Evolutionary conservation across 192 early-diverging fungal species (phyloP), one percentile per base, ranked within the genome.

Genomic region (Backusella liffmaniae): DNA sequence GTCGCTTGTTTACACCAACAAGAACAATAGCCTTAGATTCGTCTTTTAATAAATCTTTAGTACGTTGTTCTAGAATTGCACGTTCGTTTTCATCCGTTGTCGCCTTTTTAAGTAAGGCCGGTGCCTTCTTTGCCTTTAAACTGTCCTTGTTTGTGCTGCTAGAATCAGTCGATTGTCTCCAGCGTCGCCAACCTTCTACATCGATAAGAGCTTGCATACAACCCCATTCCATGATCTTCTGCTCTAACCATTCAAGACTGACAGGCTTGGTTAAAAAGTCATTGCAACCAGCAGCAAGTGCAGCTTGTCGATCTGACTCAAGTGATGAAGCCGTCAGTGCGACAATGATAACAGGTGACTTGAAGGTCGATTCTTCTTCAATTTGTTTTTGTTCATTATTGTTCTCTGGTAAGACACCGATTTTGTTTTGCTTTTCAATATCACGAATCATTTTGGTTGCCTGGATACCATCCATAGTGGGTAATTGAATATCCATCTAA

Each of bases 171-270:
- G 78, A 62, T 21, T 72, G 75, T 56, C 85, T 87, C 89, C 89
- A 88, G 56, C 82, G 79, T 37, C 83, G 80, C 89, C 89, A 91
- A 37, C 86, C 88, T 36, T 94, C 92, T 66, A 94, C 90, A 80
- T 97, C 94, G 62, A 97, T 96, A 23, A 97, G 79, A 0, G 94
- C 93, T 75, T 97, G 95, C 92, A 97, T 97, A 72, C 92, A 91
- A 16, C 94, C 95, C 95, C 95, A 97, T 75, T 97, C 95, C 29
- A 92, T 84, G 74, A 97, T 93, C 85, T 96, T 96, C 37, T 89
- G 86, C 73, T 91, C 90, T 21, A 97, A 83, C 95, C 95, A 97
- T 23, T 87, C 85, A 13, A 95, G 77, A 75, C 88, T 91, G 23
- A 95, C 91, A 2, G 95, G 95, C 76, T 97, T 96, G 49, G 93